Evolutionary conservation across 495 filamentous ascomycete species (phyloP), one percentile per base, ranked within the genome.

Genomic region (Xylaria flabelliformis): DNA sequence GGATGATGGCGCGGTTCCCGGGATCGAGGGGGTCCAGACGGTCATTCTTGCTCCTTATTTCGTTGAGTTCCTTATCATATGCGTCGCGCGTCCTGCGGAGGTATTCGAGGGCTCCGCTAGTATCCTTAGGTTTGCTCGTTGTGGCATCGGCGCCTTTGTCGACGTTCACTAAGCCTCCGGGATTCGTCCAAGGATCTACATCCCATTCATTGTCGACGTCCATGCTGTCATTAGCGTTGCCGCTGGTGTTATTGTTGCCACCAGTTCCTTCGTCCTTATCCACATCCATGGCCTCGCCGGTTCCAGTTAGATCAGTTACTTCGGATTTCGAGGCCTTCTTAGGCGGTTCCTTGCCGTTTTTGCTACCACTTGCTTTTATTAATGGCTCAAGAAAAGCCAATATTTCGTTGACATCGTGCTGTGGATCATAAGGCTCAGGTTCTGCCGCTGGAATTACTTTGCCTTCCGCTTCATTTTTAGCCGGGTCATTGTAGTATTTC

Each of bases 21-120:
- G 66, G 61, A 9, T 79, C 75, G 29, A 24, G 41, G 1, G 29
- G 48, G 29, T 75, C 74, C 4, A 79, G 74, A 5, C 9, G 0
- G 0, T 73, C 50, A 21, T 79, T 79, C 0, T 42, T 9, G 13
- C 19, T 56, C 10, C 29, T 34, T 0, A 26, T 17, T 7, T 55
- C 12, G 32, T 65, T 32, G 1, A 74, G 67, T 3, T 51, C 29
- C 10, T 67, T 42, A 5, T 34, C 19, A 29, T 78, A 76, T 9
- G 4, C 13, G 4, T 21, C 5, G n/a, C 65, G 65, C 13, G 58
- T 29, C 51, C 53, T 29, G 13, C 13, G 3, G 13, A 73, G 56
- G 56, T 64, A 53, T 26, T 62, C 39, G 19, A 63, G 51, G 19
- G 13, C 51, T 41, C 13, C 41, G 39, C 51, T 55, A 4, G 41